Percentiles rank a stretch among this genome's conserved stretches.
phyloP scores from a whole-genome alignment of 2,329 filamentous ascomycete genomes.

The Pseudovirgaria hyperparasitica region DNA sequence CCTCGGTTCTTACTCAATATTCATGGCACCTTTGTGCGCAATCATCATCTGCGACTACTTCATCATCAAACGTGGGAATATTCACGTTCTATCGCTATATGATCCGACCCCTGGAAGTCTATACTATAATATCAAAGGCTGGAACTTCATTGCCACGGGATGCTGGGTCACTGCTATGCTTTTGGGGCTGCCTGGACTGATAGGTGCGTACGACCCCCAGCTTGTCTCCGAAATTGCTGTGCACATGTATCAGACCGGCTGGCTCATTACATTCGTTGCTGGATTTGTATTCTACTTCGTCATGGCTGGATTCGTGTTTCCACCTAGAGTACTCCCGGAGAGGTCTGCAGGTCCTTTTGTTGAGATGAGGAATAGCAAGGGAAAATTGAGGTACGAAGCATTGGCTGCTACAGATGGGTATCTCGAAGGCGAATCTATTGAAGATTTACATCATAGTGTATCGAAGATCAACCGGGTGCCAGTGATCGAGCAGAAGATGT shows the following conservation, averaged over 20 bases:
- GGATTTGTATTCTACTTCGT: slow-evolving; percentile 16
- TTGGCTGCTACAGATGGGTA: too few relatives aligned
- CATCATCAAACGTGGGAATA: slow-evolving; percentile 25
- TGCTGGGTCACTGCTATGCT: slow-evolving; percentile 17
- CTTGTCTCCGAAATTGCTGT: slow-evolving; percentile 18
- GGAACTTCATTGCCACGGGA: slow-evolving; percentile 19
- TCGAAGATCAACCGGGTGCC: too few relatives aligned
- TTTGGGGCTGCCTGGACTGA: slow-evolving; percentile 22
- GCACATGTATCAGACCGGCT: slow-evolving; percentile 24
- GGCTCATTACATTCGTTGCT: slow-evolving; percentile 19
- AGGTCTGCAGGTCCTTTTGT: too few relatives aligned
- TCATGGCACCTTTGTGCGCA: slow-evolving; percentile 28
- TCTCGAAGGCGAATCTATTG: too few relatives aligned
- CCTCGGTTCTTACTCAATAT: slow-evolving; percentile 28
- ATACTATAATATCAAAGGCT: slow-evolving; percentile 20
- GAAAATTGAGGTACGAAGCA: too few relatives aligned
- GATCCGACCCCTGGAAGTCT: slow-evolving; percentile 7
- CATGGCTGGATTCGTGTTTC: too few relatives aligned
- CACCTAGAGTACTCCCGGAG: too few relatives aligned
- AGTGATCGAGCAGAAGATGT: too few relatives aligned
- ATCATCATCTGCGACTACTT: slow-evolving; percentile 30
- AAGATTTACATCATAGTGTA: too few relatives aligned
- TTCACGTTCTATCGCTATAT: slow-evolving; percentile 28
- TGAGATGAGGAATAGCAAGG: too few relatives aligned
- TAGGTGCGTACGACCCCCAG: slow-evolving; percentile 17